Evolutionary conservation across 2,329 filamentous ascomycete genomes (phyloP), one percentile per base, ranked within the genome.

Genomic region (Trichoderma sp.): DNA sequence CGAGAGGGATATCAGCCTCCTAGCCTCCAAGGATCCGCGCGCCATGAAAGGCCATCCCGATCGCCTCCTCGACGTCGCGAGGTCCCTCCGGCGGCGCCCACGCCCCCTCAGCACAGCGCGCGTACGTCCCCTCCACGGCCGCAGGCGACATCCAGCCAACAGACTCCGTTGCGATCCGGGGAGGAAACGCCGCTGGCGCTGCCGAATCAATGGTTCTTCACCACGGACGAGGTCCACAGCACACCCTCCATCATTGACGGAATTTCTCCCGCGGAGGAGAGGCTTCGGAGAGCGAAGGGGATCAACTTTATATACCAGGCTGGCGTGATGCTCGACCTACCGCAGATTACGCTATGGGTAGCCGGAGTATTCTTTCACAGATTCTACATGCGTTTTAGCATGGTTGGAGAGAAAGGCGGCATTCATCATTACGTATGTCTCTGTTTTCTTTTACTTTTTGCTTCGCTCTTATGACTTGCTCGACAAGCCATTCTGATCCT

Each of bases 231-330:
- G 81, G 86, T 97, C 30, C 82, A 88, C 65, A 92, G 91, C 76
- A 91, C 93, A 7, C 96, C 96, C 0, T 96, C 93, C 64, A 90
- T 96, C 69, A 81, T 94, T 16, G 92, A 97, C 73, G 95, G 95
- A 26, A 87, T 98, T 77, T 79, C 88, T 10, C 85, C 89, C 4
- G 87, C 89, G 34, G 90, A 96, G 76, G 96, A 98, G 81, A 86
- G 93, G 71, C 86, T 91, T 72, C 86, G 92, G 69, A 89, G 96
- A 68, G 91, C 92, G 70, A 98, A 98, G 79, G 95, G 96, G 58
- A 91, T 97, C 77, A 97, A 97, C 79, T 99, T 99, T 81, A 97
- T 99, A 75, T 90, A 93, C 71, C 94, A 97, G 79, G 93, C 95
- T 55, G 96, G 95, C 72, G 93, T 97, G 73, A 89, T 97, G 83